Base-by-base conservation (phyloP, 1,139 yeast species). In the Diutina scorzettiae region DNA sequence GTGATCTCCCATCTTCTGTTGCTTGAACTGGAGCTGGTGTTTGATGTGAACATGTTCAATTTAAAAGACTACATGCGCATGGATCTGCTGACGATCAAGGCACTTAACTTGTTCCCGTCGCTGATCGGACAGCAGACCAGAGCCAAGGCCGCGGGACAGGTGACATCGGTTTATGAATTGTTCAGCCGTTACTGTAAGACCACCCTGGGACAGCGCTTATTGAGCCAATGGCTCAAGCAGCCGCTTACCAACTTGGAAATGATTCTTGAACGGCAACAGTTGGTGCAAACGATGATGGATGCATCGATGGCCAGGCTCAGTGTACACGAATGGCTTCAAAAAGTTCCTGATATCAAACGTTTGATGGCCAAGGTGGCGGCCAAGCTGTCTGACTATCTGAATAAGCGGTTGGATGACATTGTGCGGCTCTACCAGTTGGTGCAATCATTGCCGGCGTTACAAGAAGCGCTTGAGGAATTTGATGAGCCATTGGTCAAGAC, bases 191-290 rank as follows among this genome's bases (percentile, higher is more conserved):
- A 23, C 24, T 91, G 97, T 64, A 85, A 83, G 53, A 81, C 95
- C 2, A 69, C 78, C 1, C 85, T 93, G 18, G 98, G 98, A 3
- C 69, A 91, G 1, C 72, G 97, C 50, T 62, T 89, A 43, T 69
- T 91, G 30, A 79, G 91, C 11, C 96, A 86, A 54, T 91, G 98
- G 98, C 69, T 93, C 48, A 91, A 91, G 54, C 98, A 91, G 59
- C 98, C 98, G 0, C 68, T 91, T 42, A 79, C 95, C 44, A 76
- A 75, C 49, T 55, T 72, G 18, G 55, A 54, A 0, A 74, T 69
- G 42, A 89, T 91, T 37, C 59, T 63, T 36, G 70, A 77, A 31
- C 73, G 98, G 43, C 96, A 85, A 48, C 58, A 66, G 6, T 64
- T 91, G 44, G 95, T 91, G 8, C 81, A 76, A 34, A 71, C 73